Percentiles rank a stretch among this genome's conserved stretches.
These are phyloP conservation scores for Albizia julibrissin DNA, from an alignment of 306 rosid species.

Conservation along the genomic window DNA sequence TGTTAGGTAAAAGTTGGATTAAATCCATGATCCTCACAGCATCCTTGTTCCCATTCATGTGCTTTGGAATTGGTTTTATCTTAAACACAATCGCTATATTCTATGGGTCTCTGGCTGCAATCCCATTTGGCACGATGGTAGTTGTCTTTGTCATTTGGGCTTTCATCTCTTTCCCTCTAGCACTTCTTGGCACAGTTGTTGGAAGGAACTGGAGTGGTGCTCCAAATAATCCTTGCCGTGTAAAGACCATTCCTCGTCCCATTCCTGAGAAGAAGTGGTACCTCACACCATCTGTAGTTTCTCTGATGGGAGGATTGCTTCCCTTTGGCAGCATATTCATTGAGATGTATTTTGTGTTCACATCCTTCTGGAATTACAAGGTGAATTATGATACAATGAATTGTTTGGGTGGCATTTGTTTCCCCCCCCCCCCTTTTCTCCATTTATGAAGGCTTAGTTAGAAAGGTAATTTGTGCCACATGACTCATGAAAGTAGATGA, in stretches of 20 bases:
- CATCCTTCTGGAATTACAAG: slow-evolving; percentile 99
- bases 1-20: slow-evolving; percentile 93
- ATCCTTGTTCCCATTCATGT: slow-evolving; percentile 92
- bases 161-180: slow-evolving; percentile 94
- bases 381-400: slow-evolving; percentile 34
- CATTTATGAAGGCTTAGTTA: slow-evolving; percentile 6
- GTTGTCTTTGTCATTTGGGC: slow-evolving; percentile 99
- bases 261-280: slow-evolving; percentile 99
- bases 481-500: slow-evolving; percentile 8
- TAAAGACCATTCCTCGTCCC: slow-evolving; percentile 98
- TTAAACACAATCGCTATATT: slow-evolving; percentile 93
- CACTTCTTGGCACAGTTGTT: slow-evolving; percentile 98
- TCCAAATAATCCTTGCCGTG: slow-evolving; percentile 97
- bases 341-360: slow-evolving; percentile 98
- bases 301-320: slow-evolving; percentile 98
- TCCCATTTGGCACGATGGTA: slow-evolving; percentile 96
- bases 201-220: slow-evolving; percentile 99
- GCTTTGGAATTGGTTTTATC: slow-evolving; percentile 96
- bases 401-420: slow-evolving; percentile 9
- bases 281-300: slow-evolving; percentile 93
- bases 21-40: slow-evolving; percentile 99
- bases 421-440: background rate
- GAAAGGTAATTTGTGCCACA: slow-evolving; percentile 2
- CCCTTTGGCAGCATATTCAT: slow-evolving; percentile 99
- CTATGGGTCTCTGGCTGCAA: slow-evolving; percentile 98